These are phyloP conservation scores for Sicyos edulis DNA, from an alignment of 306 rosid species.

Conservation along the genomic window DNA sequence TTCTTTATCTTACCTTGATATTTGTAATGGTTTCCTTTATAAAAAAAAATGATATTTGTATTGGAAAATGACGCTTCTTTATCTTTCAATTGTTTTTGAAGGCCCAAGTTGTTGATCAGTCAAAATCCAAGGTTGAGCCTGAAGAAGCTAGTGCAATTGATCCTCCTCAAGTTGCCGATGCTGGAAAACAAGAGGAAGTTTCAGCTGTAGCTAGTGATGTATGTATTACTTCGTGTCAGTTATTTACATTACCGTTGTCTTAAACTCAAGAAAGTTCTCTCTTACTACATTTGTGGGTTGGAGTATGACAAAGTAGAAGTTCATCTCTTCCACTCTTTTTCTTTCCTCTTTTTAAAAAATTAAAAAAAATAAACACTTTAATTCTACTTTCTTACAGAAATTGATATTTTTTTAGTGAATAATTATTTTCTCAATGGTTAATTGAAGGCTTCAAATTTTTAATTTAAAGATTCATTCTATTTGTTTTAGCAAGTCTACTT, in stretches of 20 bases:
- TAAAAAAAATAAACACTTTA: too few species aligned
- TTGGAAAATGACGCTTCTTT: neutral
- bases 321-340: neutral
- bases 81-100: conserved; percentile 23
- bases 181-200: conserved; percentile 22
- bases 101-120: conserved; percentile 55
- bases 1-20: conserved; percentile 19
- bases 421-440: neutral
- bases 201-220: conserved; percentile 20
- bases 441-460: neutral
- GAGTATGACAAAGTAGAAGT: neutral
- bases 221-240: neutral
- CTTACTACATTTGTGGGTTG: neutral
- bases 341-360: neutral
- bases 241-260: neutral
- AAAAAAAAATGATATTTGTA: conserved; percentile 5
- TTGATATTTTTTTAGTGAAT: neutral
- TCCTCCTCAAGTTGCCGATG: conserved; percentile 35
- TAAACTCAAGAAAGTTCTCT: neutral
- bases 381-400: neutral
- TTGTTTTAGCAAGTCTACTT: neutral
- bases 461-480: neutral
- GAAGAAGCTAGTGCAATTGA: conserved; percentile 36
- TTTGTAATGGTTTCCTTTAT: too few species aligned
- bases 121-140: conserved; percentile 41